Evolutionary conservation across 306 rosid genomes (phyloP).

Genomic region (Ormosia emarginata): DNA sequence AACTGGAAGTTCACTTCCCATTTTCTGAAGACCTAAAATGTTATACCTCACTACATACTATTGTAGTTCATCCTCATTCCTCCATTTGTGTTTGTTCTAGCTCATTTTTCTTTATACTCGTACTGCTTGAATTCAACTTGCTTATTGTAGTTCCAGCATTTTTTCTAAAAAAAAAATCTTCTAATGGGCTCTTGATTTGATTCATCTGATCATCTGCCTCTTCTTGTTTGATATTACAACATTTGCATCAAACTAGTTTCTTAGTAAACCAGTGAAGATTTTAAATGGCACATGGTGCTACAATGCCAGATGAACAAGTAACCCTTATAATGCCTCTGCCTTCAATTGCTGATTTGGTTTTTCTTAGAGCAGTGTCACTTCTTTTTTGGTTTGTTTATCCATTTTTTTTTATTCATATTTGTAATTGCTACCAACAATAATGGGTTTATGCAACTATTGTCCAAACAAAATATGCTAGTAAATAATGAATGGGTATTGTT

Average conservation of each 20-base stretch:
- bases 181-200: neutral
- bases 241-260: neutral
- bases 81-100: neutral
- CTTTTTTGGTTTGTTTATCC: neutral
- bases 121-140: neutral
- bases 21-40: too few species aligned
- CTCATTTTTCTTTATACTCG: neutral
- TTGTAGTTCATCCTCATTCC: neutral
- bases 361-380: neutral
- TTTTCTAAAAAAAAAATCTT: neutral
- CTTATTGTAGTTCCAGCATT: neutral
- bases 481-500: slow-evolving; percentile 9
- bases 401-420: too few species aligned
- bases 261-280: neutral
- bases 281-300: slow-evolving; percentile 49
- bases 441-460: neutral
- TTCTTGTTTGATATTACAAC: slow-evolving; percentile 21
- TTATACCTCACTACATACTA: neutral
- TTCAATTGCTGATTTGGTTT: too few species aligned
- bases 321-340: neutral
- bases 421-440: too few species aligned
- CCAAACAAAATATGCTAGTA: neutral
- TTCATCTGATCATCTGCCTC: neutral
- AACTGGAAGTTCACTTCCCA: too few species aligned
- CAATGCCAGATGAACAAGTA: slow-evolving; percentile 50